Percentiles rank a stretch among this genome's conserved stretches.
Evolutionary conservation across 2,329 filamentous ascomycete species (phyloP).

Genomic region (Ophiostoma ips): DNA sequence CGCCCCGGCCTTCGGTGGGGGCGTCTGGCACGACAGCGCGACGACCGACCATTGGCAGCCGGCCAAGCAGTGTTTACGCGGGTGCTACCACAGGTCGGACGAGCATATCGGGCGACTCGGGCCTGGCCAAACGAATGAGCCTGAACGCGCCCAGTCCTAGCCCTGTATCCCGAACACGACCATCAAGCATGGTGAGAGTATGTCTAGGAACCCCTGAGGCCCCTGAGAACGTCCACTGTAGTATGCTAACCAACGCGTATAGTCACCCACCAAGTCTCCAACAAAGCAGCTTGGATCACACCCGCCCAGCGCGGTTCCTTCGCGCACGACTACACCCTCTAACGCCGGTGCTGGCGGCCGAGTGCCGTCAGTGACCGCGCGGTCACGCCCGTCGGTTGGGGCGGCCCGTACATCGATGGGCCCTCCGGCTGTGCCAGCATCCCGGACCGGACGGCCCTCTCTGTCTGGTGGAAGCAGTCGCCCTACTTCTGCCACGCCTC

Average conservation of each 20-base stretch:
- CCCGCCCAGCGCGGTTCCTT: slow-evolving; percentile 41
- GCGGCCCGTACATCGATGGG: slow-evolving; percentile 51
- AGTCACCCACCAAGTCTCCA: slow-evolving; percentile 69
- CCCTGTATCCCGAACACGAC: slow-evolving; percentile 45
- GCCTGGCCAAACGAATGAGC: slow-evolving; percentile 49
- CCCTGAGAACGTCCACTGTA: too few relatives aligned
- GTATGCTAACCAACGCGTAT: slow-evolving; percentile 1
- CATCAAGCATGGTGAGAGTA: slow-evolving; percentile 44
- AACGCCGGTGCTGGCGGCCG: slow-evolving; percentile 31
- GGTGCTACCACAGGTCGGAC: slow-evolving; percentile 11
- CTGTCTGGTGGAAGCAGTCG: slow-evolving; percentile 24
- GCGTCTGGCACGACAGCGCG: slow-evolving; percentile 18
- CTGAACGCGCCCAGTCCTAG: slow-evolving; percentile 61
- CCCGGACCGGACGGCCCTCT: slow-evolving; percentile 29
- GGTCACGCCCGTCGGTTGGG: slow-evolving; percentile 37
- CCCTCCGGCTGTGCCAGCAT: slow-evolving; percentile 39
- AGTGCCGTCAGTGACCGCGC: background rate
- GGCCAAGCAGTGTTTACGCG: slow-evolving; percentile 37
- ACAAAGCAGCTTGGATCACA: slow-evolving; percentile 54
- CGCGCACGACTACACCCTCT: slow-evolving; percentile 52
- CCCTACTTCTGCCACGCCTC: slow-evolving; percentile 10
- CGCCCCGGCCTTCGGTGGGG: slow-evolving; percentile 5
- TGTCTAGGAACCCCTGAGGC: too few relatives aligned
- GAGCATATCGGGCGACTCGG: slow-evolving; percentile 34
- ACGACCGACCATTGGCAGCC: slow-evolving; percentile 19